A percentile compares a stretch with the other conserved stretches of the same genome.
Evolutionary conservation across 2,329 filamentous ascomycete genomes (phyloP).

Genomic region (Calycina marina): DNA sequence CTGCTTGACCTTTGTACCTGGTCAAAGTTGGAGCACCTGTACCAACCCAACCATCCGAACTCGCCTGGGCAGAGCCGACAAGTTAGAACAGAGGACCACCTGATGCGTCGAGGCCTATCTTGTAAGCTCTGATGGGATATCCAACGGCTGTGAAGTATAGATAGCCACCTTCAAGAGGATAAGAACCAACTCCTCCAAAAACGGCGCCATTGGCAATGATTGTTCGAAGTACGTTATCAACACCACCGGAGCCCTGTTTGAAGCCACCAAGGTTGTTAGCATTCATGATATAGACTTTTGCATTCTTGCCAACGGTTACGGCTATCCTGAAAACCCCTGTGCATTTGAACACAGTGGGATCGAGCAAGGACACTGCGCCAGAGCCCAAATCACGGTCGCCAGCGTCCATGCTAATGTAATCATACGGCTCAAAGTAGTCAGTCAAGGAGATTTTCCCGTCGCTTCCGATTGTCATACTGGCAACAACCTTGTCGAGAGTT

Average conservation of each 20-base stretch:
- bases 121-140: slow-evolving; percentile 23
- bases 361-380: slow-evolving; percentile 23
- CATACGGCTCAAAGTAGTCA: slow-evolving; percentile 30
- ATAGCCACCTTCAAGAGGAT: slow-evolving; percentile 29
- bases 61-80: slow-evolving; percentile 19
- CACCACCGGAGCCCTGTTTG: slow-evolving; percentile 18
- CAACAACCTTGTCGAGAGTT: slow-evolving; percentile 29
- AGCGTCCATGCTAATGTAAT: slow-evolving; percentile 25
- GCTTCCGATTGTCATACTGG: slow-evolving; percentile 27
- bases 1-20: slow-evolving; percentile 20
- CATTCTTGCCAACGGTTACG: slow-evolving; percentile 27
- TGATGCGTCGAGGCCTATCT: slow-evolving; percentile 19
- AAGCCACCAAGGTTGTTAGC: slow-evolving; percentile 29
- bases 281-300: slow-evolving; percentile 27
- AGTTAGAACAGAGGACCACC: slow-evolving; percentile 23
- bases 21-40: slow-evolving; percentile 25
- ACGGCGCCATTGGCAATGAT: slow-evolving; percentile 23
- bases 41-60: slow-evolving; percentile 22
- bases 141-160: slow-evolving; percentile 27
- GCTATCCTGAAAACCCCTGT: slow-evolving; percentile 24
- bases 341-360: slow-evolving; percentile 23
- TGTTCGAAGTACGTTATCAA: slow-evolving; percentile 26
- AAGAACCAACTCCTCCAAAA: slow-evolving; percentile 26
- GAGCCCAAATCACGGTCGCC: slow-evolving; percentile 28
- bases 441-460: slow-evolving; percentile 16